Base-by-base conservation (phyloP, 306 rosid genomes). In the Comarum palustre region DNA sequence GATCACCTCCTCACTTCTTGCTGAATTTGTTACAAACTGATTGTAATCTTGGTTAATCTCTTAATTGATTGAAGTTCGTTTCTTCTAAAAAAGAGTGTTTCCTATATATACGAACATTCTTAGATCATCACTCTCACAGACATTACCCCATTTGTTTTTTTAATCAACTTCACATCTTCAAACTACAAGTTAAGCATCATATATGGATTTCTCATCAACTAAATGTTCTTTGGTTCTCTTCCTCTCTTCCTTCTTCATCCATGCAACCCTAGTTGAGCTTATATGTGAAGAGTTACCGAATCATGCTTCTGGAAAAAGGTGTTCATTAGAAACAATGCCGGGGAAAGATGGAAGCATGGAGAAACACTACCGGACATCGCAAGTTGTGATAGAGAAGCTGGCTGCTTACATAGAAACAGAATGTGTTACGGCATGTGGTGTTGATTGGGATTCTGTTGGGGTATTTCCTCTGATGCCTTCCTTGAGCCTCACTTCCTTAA, bases 391-490 rank as follows among this genome's bases (percentile, higher is more conserved):
- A 32, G 88, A 92, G 83, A 77, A 83, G 65, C 84, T 90, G 90
- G 83, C 86, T 0, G 86, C 75, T 3, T 81, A 88, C 86, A 84
- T 90, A 31, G 98, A 90, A 70, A 84, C 84, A 1, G 90, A 70
- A 11, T 92, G 98, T 58, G 90, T 90, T 8, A 22, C 81, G 11
- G 82, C 96, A 4, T 92, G 98, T 65, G 92, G 96, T 0, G 83
- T 88, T 68, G 87, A 92, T 34, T 75, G 96, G 32, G 80, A 72
- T 24, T 75, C 80, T 1, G 85, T 90, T 58, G 95, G 98, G 95
- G 98, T 0, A 86, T 92, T 51, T 90, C 98, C 19, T 90, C 98
- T 0, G 92, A 90, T 68, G 80, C 91, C 16, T 78, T 92, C 4
- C 90, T 90, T 64, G 96, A 92, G 68, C 85, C 91, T 48, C 83